Evolutionary conservation across 306 rosid genomes (phyloP), one percentile per base, ranked within the genome.

Genomic region (Biancaea sappan): DNA sequence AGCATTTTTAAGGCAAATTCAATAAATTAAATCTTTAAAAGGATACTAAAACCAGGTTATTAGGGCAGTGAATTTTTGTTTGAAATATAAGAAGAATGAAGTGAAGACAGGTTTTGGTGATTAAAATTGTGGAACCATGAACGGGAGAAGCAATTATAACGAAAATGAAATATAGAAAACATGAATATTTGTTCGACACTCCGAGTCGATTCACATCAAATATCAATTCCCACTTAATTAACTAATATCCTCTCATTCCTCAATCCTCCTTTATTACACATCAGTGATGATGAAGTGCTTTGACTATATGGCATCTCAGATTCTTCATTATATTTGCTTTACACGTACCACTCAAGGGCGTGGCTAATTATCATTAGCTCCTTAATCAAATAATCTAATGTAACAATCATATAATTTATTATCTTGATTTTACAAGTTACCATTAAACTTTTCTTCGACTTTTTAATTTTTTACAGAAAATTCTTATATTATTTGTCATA

Each of bases 131-230:
- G 14, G 22, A n/a, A 38, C 43, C 11, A 37, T 40, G 21, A 35
- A 4, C 10, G 21, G 8, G 6, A 21, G 26, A 35, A 29, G 22
- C 14, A 70, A 70, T 19, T 70, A 32, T 40, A 7, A 22, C 0
- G 35, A 70, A 35, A 15, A 70, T 14, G 64, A 52, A 53, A 53
- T 12, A 14, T 37, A 11, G 8, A 3, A 22, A 25, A 19, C 37
- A 2, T 57, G 76, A 26, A 46, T 9, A 56, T 57, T 57, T n/a
- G n/a, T n/a, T 56, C 67, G 57, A 72, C 43, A 19, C 34, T 7
- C 21, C 64, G 58, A 18, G 46, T 54, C 19, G 1, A 59, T 29
- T 50, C 28, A 29, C 57, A 28, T 6, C 7, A 54, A 53, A 24
- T 38, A 51, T 21, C 62, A 69, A 51, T 16, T 51, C 25, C 3